phyloP scores from a whole-genome alignment of 441 rosid genomes.

The Daphne laureola region DNA sequence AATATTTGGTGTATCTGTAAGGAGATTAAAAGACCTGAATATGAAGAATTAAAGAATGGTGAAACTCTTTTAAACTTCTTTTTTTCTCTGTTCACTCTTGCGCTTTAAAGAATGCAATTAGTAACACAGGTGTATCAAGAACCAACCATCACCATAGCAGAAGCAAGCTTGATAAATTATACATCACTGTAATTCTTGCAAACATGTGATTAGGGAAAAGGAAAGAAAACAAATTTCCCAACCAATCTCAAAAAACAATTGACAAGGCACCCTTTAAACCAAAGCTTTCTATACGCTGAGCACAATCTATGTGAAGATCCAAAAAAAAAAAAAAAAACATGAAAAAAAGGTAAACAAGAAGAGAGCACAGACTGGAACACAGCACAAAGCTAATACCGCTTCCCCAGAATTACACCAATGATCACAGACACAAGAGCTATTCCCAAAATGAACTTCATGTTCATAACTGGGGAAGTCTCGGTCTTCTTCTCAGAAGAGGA shows the following conservation, averaged over 20 bases:
- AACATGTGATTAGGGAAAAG: constrained; percentile 20
- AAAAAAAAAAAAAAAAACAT: constrained; percentile 11
- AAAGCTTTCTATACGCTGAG: constrained; percentile 18
- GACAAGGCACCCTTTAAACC: constrained; percentile 16
- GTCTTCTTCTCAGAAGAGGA: constrained; percentile 37
- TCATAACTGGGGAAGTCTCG: constrained; percentile 31
- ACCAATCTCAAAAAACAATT: constrained; percentile 17
- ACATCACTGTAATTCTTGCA: constrained; percentile 8
- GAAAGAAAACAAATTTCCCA: constrained; percentile 26
- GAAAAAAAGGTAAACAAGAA: constrained; percentile 15
- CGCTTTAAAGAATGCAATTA: too few relatives aligned
- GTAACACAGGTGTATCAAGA: not conserved
- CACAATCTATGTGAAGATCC: constrained; percentile 12
- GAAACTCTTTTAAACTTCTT: too few relatives aligned
- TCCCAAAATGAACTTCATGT: constrained; percentile 45
- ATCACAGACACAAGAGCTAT: constrained; percentile 69
- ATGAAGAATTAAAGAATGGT: too few relatives aligned
- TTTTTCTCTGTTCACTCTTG: too few relatives aligned
- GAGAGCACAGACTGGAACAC: constrained; percentile 7
- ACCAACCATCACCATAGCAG: constrained; percentile 2
- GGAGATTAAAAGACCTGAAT: too few relatives aligned
- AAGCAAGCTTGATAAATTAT: constrained; percentile 8
- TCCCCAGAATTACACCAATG: constrained; percentile 72
- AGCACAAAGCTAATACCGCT: constrained; percentile 45
- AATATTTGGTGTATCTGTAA: too few relatives aligned